These are phyloP conservation scores for Xylaria digitata DNA, from an alignment of 2,329 filamentous ascomycete genomes.

Conservation along the genomic window DNA sequence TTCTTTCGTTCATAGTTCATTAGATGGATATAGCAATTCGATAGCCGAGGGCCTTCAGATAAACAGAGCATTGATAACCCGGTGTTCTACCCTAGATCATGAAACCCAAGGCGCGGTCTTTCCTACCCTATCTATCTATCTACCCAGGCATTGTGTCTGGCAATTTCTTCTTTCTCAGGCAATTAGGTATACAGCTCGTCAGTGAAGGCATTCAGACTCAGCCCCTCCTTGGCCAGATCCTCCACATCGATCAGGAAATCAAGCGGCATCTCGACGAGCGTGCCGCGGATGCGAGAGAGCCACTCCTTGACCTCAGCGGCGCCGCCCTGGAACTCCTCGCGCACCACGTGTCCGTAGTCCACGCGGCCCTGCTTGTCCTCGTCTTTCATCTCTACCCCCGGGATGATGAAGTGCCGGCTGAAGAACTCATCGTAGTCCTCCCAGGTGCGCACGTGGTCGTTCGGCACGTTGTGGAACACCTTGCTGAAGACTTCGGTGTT, in stretches of 20 bases:
- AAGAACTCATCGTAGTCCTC: constrained; percentile 79
- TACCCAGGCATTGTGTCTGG: not conserved
- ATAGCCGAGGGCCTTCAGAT: not conserved
- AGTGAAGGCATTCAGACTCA: constrained; percentile 77
- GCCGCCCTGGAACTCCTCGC: constrained; percentile 78
- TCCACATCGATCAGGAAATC: constrained; percentile 83
- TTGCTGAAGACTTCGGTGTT: constrained; percentile 86
- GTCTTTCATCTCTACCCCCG: constrained; percentile 56
- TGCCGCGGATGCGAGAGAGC: constrained; percentile 74
- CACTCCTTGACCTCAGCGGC: constrained; percentile 78
- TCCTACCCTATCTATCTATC: not conserved
- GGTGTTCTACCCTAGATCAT: not conserved
- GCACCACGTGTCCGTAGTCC: constrained; percentile 88
- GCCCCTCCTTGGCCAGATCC: constrained; percentile 85
- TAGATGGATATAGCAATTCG: not conserved
- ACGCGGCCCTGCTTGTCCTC: constrained; percentile 62
- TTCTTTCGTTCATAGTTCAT: not conserved
- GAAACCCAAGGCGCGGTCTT: not conserved
- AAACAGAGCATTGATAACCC: not conserved
- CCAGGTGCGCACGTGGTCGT: constrained; percentile 76
- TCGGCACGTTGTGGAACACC: constrained; percentile 83
- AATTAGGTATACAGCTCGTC: constrained; percentile 74
- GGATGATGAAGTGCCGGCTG: constrained; percentile 71
- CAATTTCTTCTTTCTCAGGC: not conserved
- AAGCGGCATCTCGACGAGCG: constrained; percentile 89